These are phyloP conservation scores for Cyclocybe cylindracea DNA, from an alignment of 768 basidiomycete genomes.

Conservation along the genomic window DNA sequence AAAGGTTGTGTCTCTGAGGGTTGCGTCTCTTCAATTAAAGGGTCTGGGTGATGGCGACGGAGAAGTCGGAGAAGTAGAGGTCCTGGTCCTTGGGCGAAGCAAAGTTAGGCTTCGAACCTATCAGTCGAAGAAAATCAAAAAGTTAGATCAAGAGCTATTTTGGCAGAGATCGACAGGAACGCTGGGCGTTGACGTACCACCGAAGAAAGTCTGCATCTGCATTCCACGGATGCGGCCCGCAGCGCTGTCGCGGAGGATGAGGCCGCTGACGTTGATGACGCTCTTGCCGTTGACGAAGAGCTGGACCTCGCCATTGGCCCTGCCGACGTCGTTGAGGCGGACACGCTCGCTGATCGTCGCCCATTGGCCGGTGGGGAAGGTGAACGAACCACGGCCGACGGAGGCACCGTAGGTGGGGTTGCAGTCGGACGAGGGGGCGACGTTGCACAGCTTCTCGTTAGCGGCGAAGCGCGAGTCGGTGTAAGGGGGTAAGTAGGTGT, in stretches of 20 bases:
- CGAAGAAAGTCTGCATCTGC: constrained; percentile 81
- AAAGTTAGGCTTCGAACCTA: constrained; percentile 24
- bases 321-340: constrained; percentile 69
- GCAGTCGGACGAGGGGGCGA: constrained; percentile 50
- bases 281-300: constrained; percentile 67
- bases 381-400: constrained; percentile 70
- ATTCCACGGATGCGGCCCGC: constrained; percentile 62
- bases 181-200: constrained; percentile 40
- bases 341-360: constrained; percentile 71
- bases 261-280: constrained; percentile 55
- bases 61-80: constrained; percentile 71
- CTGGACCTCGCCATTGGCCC: constrained; percentile 72
- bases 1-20: background rate
- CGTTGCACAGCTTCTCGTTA: constrained; percentile 51
- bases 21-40: constrained; percentile 7
- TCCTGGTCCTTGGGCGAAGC: constrained; percentile 64
- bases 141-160: background rate
- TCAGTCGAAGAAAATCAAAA: background rate
- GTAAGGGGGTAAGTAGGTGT: constrained; percentile 67
- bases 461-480: constrained; percentile 36
- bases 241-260: constrained; percentile 52
- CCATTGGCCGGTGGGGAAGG: constrained; percentile 64
- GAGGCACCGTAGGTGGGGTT: constrained; percentile 68
- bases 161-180: background rate
- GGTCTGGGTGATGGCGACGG: constrained; percentile 55